phyloP scores from a whole-genome alignment of 352 stramenopile species.

The Peronospora farinosa region DNA sequence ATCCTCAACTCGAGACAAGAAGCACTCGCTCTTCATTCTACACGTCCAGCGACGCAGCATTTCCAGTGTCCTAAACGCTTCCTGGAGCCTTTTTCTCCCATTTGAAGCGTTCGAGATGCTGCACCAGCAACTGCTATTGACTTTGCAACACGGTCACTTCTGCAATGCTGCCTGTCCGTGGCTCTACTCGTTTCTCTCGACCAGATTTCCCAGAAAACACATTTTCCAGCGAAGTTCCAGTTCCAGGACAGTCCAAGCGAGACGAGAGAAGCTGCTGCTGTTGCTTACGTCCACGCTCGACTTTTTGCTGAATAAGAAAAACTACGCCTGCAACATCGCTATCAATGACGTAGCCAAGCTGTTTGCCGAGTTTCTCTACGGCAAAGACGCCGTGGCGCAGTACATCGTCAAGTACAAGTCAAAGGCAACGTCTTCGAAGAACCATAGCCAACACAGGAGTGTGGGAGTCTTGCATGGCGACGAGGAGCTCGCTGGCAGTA shows the following conservation, averaged over 20 bases:
- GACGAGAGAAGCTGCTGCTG: conserved; percentile 16
- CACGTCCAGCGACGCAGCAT: conserved; percentile 18
- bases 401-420: conserved; percentile 15
- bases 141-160: conserved; percentile 31
- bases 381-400: conserved; percentile 15
- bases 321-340: conserved; percentile 23
- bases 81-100: conserved; percentile 12
- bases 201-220: conserved; percentile 29
- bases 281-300: conserved; percentile 17
- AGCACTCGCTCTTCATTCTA: conserved; percentile 18
- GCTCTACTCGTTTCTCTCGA: conserved; percentile 27
- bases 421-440: conserved; percentile 1
- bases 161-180: conserved; percentile 26
- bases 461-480: neutral
- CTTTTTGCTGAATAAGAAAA: conserved; percentile 28
- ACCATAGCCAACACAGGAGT: conserved; percentile 9
- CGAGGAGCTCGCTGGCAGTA: conserved; percentile 1
- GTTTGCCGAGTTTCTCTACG: conserved; percentile 26
- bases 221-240: conserved; percentile 26
- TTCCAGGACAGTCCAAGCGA: conserved; percentile 8
- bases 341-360: conserved; percentile 21
- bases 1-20: conserved; percentile 2
- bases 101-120: conserved; percentile 29
- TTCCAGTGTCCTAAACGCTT: neutral
- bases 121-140: conserved; percentile 15